These are phyloP conservation scores for Chytriomyces sp. DNA, from an alignment of 192 early-diverging fungal genomes.

Conservation along the genomic window DNA sequence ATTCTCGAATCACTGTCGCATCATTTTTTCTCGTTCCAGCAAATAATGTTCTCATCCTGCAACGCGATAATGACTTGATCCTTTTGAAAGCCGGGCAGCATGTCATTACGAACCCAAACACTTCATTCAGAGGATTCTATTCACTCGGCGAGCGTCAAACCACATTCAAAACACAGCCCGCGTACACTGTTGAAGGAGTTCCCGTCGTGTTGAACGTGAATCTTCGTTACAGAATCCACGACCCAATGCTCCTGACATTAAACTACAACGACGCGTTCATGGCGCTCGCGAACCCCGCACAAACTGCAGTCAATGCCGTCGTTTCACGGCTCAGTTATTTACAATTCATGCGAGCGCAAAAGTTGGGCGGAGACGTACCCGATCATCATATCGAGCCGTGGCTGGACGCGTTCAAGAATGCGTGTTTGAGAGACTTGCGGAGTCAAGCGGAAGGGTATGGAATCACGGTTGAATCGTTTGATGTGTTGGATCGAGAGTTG, in stretches of 20 bases:
- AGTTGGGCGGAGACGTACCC: conserved; percentile 50
- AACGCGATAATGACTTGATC: conserved; percentile 50
- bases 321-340: conserved; percentile 51
- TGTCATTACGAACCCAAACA: conserved; percentile 53
- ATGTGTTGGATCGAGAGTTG: conserved; percentile 53
- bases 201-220: conserved; percentile 55
- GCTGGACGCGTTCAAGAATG: conserved; percentile 55
- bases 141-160: conserved; percentile 54
- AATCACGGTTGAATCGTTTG: conserved; percentile 51
- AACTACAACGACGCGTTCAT: conserved; percentile 54
- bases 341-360: conserved; percentile 58
- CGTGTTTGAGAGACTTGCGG: conserved; percentile 49
- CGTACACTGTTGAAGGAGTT: conserved; percentile 52
- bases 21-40: conserved; percentile 60
- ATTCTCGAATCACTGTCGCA: conserved; percentile 40
- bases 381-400: conserved; percentile 48
- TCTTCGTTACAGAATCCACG: conserved; percentile 50
- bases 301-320: conserved; percentile 54
- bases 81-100: conserved; percentile 56
- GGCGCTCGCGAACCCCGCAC: conserved; percentile 53
- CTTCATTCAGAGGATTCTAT: conserved; percentile 54
- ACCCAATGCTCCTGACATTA: conserved; percentile 47
- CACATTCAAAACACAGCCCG: conserved; percentile 50
- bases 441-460: conserved; percentile 43
- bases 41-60: conserved; percentile 54